These are phyloP conservation scores for Globisporangium cederbergense DNA, from an alignment of 352 stramenopile species.

Conservation along the genomic window DNA sequence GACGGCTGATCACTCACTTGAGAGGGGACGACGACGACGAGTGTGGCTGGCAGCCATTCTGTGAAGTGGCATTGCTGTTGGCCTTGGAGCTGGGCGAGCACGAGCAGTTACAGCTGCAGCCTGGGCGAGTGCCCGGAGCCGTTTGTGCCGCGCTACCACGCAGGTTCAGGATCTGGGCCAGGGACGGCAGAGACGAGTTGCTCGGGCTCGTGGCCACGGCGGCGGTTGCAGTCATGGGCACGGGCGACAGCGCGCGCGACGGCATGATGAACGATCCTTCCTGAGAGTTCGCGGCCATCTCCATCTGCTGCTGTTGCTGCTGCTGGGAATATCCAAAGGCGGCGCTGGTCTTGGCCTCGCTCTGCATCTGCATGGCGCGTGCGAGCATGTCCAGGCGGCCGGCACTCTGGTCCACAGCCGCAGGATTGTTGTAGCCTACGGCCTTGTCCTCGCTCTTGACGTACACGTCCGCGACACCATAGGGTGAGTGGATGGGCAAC, in stretches of 20 bases:
- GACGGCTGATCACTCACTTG: slow-evolving; percentile 2
- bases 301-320: slow-evolving; percentile 22
- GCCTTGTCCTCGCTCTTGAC: slow-evolving; percentile 35
- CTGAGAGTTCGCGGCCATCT: slow-evolving; percentile 15
- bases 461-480: slow-evolving; percentile 55
- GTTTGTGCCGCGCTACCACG: slow-evolving; percentile 23
- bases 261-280: slow-evolving; percentile 18
- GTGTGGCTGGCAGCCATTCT: slow-evolving; percentile 7
- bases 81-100: slow-evolving; percentile 17
- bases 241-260: slow-evolving; percentile 10
- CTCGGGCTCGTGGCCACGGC: slow-evolving; percentile 24
- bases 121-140: slow-evolving; percentile 1
- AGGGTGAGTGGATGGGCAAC: slow-evolving; percentile 33
- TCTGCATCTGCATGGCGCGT: slow-evolving; percentile 49
- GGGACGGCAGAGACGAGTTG: slow-evolving; percentile 56
- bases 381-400: slow-evolving; percentile 71
- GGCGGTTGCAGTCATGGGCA: slow-evolving; percentile 8
- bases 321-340: slow-evolving; percentile 10
- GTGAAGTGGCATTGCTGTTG: background rate
- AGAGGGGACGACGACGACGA: slow-evolving; percentile 5
- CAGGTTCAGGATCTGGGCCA: slow-evolving; percentile 72
- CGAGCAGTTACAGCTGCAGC: slow-evolving; percentile 24
- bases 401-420: slow-evolving; percentile 25
- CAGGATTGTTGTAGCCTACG: slow-evolving; percentile 14
- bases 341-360: slow-evolving; percentile 9